Conservation (phyloP, 306 rosid genomes). For the Canavalia gladiata region DNA sequence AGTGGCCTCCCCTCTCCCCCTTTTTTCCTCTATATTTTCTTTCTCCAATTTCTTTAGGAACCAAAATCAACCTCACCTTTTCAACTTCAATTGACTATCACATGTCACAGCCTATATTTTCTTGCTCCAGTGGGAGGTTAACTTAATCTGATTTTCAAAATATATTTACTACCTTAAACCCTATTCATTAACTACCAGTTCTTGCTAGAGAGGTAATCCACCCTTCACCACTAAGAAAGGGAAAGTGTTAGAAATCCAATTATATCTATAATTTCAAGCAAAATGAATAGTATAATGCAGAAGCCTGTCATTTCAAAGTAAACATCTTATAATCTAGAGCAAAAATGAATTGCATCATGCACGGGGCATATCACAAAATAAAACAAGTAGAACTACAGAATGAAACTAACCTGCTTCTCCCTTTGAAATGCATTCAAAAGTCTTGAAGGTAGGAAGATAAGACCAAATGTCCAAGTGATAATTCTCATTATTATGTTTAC, state of each 20-base stretch:
- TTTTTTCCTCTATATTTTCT: background rate
- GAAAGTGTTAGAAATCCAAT: conserved; percentile 2
- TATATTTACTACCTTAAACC: conserved; percentile 19
- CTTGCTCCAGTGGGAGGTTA: background rate
- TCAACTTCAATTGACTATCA: background rate
- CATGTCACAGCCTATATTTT: background rate
- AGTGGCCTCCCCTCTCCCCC: background rate
- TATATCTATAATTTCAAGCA: background rate
- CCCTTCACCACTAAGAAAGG: conserved; percentile 31
- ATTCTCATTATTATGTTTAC: conserved; percentile 58
- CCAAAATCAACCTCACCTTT: conserved; percentile 7
- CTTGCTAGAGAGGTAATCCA: conserved; percentile 19
- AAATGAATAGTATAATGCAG: conserved; percentile 17
- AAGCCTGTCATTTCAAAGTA: conserved; percentile 5
- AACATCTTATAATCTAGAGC: background rate
- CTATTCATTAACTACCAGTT: conserved; percentile 19
- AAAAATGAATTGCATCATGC: conserved; percentile 3
- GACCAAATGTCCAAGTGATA: conserved; percentile 61
- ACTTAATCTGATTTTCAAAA: conserved; percentile 8
- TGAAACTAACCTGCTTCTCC: conserved; percentile 72
- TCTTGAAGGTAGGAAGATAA: conserved; percentile 72
- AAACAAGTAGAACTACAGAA: background rate
- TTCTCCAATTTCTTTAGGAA: conserved; percentile 9
- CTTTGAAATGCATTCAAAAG: conserved; percentile 63
- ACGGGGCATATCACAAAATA: conserved; percentile 4